A percentile compares a stretch with the other conserved stretches of the same genome.
Conservation (phyloP, 2,329 filamentous ascomycete species). For the Calonectria montana region DNA sequence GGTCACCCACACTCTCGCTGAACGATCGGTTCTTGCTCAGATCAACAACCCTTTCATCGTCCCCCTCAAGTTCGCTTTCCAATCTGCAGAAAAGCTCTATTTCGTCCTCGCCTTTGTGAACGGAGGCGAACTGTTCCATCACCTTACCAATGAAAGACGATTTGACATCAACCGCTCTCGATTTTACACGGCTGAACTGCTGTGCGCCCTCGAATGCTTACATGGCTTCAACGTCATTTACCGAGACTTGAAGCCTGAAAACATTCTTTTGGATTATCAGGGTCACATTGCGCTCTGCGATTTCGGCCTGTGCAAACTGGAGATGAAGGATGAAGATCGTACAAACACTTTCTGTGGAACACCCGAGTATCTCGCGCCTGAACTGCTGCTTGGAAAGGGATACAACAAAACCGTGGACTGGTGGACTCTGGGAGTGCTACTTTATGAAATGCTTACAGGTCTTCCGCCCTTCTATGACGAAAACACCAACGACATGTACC, state of each 20-base stretch:
- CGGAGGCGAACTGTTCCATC: constrained; percentile 95
- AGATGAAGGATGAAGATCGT: constrained; percentile 98
- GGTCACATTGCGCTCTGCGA: constrained; percentile 97
- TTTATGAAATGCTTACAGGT: constrained; percentile 98
- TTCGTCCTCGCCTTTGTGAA: constrained; percentile 97
- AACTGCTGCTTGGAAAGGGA: constrained; percentile 89
- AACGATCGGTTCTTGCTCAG: constrained; percentile 94
- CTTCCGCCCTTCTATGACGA: constrained; percentile 97
- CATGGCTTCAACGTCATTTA: constrained; percentile 99
- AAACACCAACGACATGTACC: constrained; percentile 99
- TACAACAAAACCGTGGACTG: constrained; percentile 99
- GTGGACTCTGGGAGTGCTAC: constrained; percentile 96
- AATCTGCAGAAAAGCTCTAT: constrained; percentile 97
- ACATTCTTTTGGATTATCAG: constrained; percentile 95
- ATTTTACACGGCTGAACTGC: constrained; percentile 94
- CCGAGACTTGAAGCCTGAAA: constrained; percentile 78
- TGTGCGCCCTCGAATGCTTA: constrained; percentile 93
- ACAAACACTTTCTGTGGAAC: constrained; percentile 99
- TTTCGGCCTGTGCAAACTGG: constrained; percentile 95
- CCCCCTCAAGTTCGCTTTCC: constrained; percentile 97
- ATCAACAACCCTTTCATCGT: constrained; percentile 99
- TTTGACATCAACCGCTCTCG: constrained; percentile 96
- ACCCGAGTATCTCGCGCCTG: constrained; percentile 94
- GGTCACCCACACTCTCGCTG: constrained; percentile 93
- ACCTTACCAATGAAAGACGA: constrained; percentile 92